These are phyloP conservation scores for Russula ochroleuca DNA, from an alignment of 768 basidiomycete species.

Conservation along the genomic window DNA sequence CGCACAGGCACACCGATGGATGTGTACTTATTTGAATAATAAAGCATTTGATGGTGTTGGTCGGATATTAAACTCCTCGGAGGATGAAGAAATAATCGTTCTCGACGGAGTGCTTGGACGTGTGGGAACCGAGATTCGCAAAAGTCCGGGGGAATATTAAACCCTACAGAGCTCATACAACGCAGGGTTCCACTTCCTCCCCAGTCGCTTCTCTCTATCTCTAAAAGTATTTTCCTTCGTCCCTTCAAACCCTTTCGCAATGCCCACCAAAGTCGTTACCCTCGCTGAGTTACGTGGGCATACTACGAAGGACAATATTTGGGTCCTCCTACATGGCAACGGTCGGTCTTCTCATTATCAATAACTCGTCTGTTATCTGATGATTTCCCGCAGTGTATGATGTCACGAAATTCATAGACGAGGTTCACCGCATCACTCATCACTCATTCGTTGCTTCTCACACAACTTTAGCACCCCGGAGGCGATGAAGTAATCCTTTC, in stretches of 20 bases:
- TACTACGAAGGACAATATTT: slow-evolving; percentile 70
- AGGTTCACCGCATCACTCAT: slow-evolving; percentile 45
- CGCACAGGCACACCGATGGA: slow-evolving; percentile 35
- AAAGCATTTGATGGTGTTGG: background rate
- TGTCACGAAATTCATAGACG: slow-evolving; percentile 90
- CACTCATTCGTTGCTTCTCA: slow-evolving; percentile 1
- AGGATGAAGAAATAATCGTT: slow-evolving; percentile 18
- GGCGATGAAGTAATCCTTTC: slow-evolving; percentile 96
- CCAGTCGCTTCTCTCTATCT: slow-evolving; percentile 26
- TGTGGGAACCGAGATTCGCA: slow-evolving; percentile 24
- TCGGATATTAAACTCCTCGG: background rate
- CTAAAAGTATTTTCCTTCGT: slow-evolving; percentile 14
- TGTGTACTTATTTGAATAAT: background rate
- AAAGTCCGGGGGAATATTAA: slow-evolving; percentile 24
- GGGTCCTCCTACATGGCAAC: slow-evolving; percentile 79
- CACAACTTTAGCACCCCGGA: slow-evolving; percentile 71
- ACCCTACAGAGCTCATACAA: background rate
- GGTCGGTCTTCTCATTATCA: slow-evolving; percentile 43
- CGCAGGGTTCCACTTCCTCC: slow-evolving; percentile 23
- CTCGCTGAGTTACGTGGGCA: slow-evolving; percentile 75
- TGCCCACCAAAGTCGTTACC: slow-evolving; percentile 53
- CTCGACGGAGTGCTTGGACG: slow-evolving; percentile 1
- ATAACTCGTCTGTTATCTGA: slow-evolving; percentile 24
- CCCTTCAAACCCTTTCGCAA: slow-evolving; percentile 14
- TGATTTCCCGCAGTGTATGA: slow-evolving; percentile 68